Percentiles rank a stretch among this genome's conserved stretches.
phyloP scores from a whole-genome alignment of 2,329 filamentous ascomycete genomes.

The Pleomassaria siparia region DNA sequence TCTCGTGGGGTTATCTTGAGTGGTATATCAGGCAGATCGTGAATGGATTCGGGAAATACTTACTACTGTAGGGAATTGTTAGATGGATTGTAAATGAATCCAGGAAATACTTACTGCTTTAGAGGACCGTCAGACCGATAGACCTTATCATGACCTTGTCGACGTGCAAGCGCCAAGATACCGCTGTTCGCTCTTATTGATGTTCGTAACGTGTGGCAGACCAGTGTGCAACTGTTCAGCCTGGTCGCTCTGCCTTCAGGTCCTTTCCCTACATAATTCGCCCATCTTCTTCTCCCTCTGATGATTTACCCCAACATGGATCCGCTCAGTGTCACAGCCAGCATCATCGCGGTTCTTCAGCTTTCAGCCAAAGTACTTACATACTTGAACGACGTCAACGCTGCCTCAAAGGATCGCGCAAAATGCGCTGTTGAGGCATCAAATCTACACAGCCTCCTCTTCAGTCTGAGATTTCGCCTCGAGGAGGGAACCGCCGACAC shows the following conservation, averaged over 20 bases:
- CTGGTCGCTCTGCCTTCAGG: conserved; percentile 9
- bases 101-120: no score
- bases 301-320: conserved; percentile 21
- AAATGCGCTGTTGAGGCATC: conserved; percentile 19
- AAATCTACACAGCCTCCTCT: conserved; percentile 24
- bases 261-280: conserved; percentile 1
- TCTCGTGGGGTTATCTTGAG: no score
- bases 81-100: no score
- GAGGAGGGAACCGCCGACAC: conserved; percentile 14
- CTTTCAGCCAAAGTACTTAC: conserved; percentile 19
- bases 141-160: no score
- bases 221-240: no score
- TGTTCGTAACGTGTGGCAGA: no score
- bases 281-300: conserved; percentile 2
- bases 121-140: no score
- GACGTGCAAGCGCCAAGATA: no score
- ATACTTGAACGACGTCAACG: conserved; percentile 28
- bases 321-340: conserved; percentile 24
- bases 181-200: no score
- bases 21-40: no score
- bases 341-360: conserved; percentile 27
- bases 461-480: conserved; percentile 19
- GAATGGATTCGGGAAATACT: no score
- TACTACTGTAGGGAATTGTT: no score
- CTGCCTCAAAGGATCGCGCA: conserved; percentile 24